These are phyloP conservation scores for Talaromyces sp. DNA, from an alignment of 2,329 filamentous ascomycete genomes.

Conservation along the genomic window DNA sequence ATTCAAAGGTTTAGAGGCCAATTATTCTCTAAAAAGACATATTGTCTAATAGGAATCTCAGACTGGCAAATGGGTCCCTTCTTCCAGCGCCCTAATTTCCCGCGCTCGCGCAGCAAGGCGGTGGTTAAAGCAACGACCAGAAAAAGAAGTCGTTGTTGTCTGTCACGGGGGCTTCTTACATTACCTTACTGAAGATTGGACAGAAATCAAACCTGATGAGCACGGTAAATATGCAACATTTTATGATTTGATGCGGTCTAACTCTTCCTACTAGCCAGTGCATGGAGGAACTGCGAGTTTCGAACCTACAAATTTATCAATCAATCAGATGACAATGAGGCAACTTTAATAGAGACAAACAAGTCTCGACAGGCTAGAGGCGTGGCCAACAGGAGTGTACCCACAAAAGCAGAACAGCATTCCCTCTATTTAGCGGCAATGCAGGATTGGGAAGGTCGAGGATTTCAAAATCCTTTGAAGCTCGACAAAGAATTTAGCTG, in stretches of 20 bases:
- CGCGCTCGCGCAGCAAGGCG: conserved; percentile 10
- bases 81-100: conserved; percentile 8
- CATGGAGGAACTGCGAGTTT: conserved; percentile 13
- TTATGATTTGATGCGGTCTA: neutral
- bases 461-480: conserved; percentile 13
- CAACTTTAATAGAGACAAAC: conserved; percentile 10
- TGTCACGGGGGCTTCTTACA: conserved; percentile 15
- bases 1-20: conserved; percentile 6
- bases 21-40: neutral
- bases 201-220: conserved; percentile 10
- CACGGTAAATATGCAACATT: conserved; percentile 9
- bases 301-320: conserved; percentile 9
- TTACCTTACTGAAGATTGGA: conserved; percentile 16
- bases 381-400: conserved; percentile 2
- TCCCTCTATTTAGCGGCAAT: conserved; percentile 9
- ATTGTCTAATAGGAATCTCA: neutral
- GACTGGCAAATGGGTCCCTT: conserved; percentile 10
- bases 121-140: conserved; percentile 13
- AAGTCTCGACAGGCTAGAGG: conserved; percentile 9
- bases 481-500: conserved; percentile 5
- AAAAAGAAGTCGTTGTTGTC: conserved; percentile 14
- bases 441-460: conserved; percentile 12
- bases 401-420: conserved; percentile 8
- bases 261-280: conserved; percentile 3
- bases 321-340: conserved; percentile 8